Evolutionary conservation across 2,329 filamentous ascomycete species (phyloP), one percentile per base, ranked within the genome.

Genomic region (Sporothrix brunneoviolacea): DNA sequence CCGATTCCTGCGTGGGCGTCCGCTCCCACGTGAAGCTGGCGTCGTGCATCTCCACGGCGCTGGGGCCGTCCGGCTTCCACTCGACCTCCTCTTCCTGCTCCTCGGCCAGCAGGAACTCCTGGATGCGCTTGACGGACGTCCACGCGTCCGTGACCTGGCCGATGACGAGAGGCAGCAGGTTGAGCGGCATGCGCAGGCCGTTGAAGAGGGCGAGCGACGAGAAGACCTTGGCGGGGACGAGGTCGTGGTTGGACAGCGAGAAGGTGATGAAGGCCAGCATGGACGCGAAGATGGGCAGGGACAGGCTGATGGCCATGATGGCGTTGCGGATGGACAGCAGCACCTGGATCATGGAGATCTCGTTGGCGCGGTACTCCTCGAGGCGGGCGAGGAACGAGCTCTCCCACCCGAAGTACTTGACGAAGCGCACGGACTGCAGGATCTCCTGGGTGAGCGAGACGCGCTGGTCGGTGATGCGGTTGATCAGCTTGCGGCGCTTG

Each of bases 331-430:
- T 88, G 1, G 86, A 81, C 24, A 97, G 71, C 40, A 97, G 70
- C 13, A 89, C 71, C 64, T 95, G 91, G 52, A 97, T 90, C n/a
- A 85, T 80, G 51, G 76, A 71, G 54, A 97, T 90, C 66, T 97
- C 91, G 54, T 77, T 77, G 47, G 74, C 75, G 52, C 91, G 81
- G 54, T 95, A 86, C 21, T 82, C 76, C 44, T 81, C 80, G 15
- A 96, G 75, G 13, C 90, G 82, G 45, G 82, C 75, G 12, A 96
- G 71, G 62, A 97, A 96, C 30, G 88, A 86, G 52, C 79, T 84
- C 64, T 97, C 91, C 91, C 91, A 97, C 8, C 90, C 91, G 63
- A 96, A 97, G 66, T 82, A 96, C 66, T 97, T 97, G 68, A 97
- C 91, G 62, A 97, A 96, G 22, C 91, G 81, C 21, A 96, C 91